phyloP scores from a whole-genome alignment of 805 yeast genomes.

The Schwanniomyces sp. region DNA sequence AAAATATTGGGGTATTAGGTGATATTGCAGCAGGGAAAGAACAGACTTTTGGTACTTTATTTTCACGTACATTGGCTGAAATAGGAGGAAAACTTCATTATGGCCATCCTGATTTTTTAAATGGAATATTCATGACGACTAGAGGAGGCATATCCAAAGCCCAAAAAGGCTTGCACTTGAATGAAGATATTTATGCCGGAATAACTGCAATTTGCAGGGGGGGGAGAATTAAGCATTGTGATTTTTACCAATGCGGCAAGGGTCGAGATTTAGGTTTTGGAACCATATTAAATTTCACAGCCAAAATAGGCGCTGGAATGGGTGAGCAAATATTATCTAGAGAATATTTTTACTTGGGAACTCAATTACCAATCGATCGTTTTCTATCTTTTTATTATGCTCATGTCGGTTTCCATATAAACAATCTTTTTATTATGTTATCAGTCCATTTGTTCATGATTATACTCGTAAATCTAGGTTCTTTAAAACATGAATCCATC shows the following conservation, averaged over 20 bases:
- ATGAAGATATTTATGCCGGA: conserved; percentile 96
- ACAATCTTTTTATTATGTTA: conserved; percentile 81
- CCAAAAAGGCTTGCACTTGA: conserved; percentile 87
- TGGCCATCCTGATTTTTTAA: conserved; percentile 95
- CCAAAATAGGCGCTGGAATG: conserved; percentile 98
- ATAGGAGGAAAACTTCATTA: conserved; percentile 94
- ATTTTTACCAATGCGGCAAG: conserved; percentile 94
- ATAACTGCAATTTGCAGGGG: conserved; percentile 88
- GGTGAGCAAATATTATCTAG: conserved; percentile 93
- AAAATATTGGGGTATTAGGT: conserved; percentile 87
- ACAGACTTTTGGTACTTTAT: conserved; percentile 93
- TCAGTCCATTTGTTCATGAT: conserved; percentile 88
- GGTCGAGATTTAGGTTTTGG: conserved; percentile 95
- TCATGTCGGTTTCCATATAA: conserved; percentile 94
- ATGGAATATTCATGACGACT: conserved; percentile 89
- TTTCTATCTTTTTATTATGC: conserved; percentile 94
- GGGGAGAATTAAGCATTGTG: conserved; percentile 93
- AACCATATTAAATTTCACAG: conserved; percentile 87
- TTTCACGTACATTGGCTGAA: conserved; percentile 89
- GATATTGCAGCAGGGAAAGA: conserved; percentile 98
- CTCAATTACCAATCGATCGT: conserved; percentile 83
- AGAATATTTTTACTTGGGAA: conserved; percentile 88
- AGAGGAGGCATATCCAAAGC: conserved; percentile 96
- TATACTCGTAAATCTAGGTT: conserved; percentile 74
- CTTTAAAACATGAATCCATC: conserved; percentile 71